Evolutionary conservation across 768 basidiomycete genomes (phyloP).

Genomic region (Cystofilobasidium bisporidii): DNA sequence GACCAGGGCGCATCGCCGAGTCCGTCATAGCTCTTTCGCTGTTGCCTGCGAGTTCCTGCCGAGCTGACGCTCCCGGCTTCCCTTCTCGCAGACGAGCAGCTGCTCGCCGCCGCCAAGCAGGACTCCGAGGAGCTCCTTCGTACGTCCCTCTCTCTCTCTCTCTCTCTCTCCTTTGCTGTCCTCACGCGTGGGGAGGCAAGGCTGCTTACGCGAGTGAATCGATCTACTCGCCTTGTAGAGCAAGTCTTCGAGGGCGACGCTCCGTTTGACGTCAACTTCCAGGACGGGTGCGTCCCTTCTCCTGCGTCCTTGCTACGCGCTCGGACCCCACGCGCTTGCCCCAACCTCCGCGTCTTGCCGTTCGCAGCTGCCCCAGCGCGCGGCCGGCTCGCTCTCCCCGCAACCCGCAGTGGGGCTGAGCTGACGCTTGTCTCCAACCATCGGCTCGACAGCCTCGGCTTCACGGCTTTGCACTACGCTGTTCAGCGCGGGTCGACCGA

Average conservation of each 20-base stretch:
- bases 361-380: too few relatives aligned
- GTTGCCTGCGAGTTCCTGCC: too few relatives aligned
- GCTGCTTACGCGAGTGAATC: too few relatives aligned
- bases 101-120: slow-evolving; percentile 25
- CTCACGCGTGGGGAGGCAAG: too few relatives aligned
- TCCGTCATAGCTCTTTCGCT: neutral
- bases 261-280: slow-evolving; percentile 28
- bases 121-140: slow-evolving; percentile 27
- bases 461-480: slow-evolving; percentile 29
- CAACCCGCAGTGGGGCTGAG: too few relatives aligned
- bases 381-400: too few relatives aligned
- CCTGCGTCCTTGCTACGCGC: too few relatives aligned
- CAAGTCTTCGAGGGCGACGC: slow-evolving; percentile 12
- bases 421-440: neutral
- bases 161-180: too few relatives aligned
- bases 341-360: too few relatives aligned
- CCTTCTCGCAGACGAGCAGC: slow-evolving; percentile 21
- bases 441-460: slow-evolving; percentile 20
- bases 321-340: too few relatives aligned
- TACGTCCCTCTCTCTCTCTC: slow-evolving; percentile 3
- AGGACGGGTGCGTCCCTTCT: slow-evolving; percentile 23
- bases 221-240: too few relatives aligned
- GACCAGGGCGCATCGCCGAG: neutral
- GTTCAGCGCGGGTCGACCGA: slow-evolving; percentile 27
- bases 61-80: neutral